Evolutionary conservation across 257 asterid genomes (phyloP).

Genomic region (Craterostigma plantagineum): DNA sequence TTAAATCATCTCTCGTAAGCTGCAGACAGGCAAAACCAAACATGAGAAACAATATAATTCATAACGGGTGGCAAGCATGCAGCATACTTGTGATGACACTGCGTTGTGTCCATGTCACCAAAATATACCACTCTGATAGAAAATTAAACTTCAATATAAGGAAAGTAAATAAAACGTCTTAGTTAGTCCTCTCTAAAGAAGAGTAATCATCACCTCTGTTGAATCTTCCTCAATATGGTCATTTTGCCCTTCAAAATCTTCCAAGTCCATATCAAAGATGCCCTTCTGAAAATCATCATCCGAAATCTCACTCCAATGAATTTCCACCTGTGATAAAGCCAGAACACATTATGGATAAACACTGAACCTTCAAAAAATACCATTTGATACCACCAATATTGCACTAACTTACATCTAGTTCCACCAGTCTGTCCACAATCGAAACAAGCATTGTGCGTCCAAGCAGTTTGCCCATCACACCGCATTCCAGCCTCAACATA

Average conservation of each 20-base stretch:
- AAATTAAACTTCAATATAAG: neutral
- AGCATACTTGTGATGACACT: too few species aligned
- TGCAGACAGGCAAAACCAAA: conserved; percentile 13
- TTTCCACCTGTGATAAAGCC: conserved; percentile 37
- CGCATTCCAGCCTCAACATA: conserved; percentile 66
- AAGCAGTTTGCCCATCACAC: conserved; percentile 43
- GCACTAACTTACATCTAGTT: conserved; percentile 65
- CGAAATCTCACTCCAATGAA: conserved; percentile 63
- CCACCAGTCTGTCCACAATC: conserved; percentile 50
- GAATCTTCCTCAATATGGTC: conserved; percentile 29
- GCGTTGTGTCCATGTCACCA: too few species aligned
- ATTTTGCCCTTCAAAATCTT: conserved; percentile 43
- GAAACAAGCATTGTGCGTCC: conserved; percentile 51
- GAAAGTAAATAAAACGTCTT: neutral
- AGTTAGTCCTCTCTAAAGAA: too few species aligned
- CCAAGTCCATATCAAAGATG: conserved; percentile 78
- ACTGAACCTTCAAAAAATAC: too few species aligned
- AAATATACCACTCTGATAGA: too few species aligned
- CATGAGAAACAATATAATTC: too few species aligned
- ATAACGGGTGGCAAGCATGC: too few species aligned
- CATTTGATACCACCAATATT: too few species aligned
- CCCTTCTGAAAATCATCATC: conserved; percentile 70
- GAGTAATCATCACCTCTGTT: conserved; percentile 26
- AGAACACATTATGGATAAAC: too few species aligned
- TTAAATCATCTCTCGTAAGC: conserved; percentile 40